Conservation (phyloP, 2,329 filamentous ascomycete species). For the Fusarium nanum region DNA sequence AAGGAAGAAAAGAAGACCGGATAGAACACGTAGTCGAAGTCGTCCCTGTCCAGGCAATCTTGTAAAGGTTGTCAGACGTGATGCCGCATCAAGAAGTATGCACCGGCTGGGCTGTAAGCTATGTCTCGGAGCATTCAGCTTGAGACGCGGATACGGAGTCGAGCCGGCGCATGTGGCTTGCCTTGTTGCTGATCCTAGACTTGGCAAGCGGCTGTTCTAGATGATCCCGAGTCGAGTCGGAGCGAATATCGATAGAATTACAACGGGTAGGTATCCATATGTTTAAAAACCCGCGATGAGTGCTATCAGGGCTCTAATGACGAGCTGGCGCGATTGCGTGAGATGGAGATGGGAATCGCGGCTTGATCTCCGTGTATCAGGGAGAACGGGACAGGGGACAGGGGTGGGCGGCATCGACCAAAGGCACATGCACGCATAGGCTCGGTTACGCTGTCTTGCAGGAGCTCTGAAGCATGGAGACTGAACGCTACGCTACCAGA, state of each 20-base stretch:
- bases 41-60: not conserved
- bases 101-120: slow-evolving; percentile 9
- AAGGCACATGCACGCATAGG: slow-evolving; percentile 20
- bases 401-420: slow-evolving; percentile 33
- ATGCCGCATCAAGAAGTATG: slow-evolving; percentile 23
- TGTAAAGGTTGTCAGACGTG: slow-evolving; percentile 17
- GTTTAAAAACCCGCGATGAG: not conserved
- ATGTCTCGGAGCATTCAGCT: slow-evolving; percentile 34
- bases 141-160: slow-evolving; percentile 14
- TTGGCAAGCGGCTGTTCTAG: slow-evolving; percentile 27
- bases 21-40: slow-evolving; percentile 7
- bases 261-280: not conserved
- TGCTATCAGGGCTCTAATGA: slow-evolving; percentile 29
- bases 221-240: not conserved
- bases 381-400: slow-evolving; percentile 19
- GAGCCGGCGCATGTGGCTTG: slow-evolving; percentile 31
- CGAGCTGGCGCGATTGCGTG: slow-evolving; percentile 29
- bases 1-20: slow-evolving; percentile 27
- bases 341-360: slow-evolving; percentile 24
- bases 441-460: slow-evolving; percentile 22
- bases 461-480: slow-evolving; percentile 16
- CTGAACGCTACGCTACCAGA: slow-evolving; percentile 1
- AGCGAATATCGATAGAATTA: slow-evolving; percentile 6
- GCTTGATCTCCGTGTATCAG: slow-evolving; percentile 30
- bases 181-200: slow-evolving; percentile 33